These are phyloP conservation scores for Zea luxurians DNA, from an alignment of 176 grass and related monocot genomes.

Conservation along the genomic window DNA sequence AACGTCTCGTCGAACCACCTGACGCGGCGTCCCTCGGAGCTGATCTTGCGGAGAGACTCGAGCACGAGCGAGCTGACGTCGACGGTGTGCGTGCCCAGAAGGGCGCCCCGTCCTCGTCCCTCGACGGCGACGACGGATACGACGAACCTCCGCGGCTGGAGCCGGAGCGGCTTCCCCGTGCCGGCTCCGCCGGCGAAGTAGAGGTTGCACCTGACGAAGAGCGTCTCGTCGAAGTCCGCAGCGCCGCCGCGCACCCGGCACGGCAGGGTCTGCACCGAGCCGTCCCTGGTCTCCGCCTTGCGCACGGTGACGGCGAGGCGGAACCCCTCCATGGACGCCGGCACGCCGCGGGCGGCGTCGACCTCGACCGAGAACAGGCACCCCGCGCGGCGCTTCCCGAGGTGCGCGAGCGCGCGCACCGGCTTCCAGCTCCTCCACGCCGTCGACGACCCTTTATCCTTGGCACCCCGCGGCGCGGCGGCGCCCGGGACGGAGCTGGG, in stretches of 20 bases:
- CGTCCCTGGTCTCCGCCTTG: constrained; percentile 68
- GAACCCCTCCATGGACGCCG: constrained; percentile 52
- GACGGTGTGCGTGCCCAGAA: constrained; percentile 52
- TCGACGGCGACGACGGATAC: constrained; percentile 57
- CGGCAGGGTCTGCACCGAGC: constrained; percentile 72
- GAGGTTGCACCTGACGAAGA: constrained; percentile 73
- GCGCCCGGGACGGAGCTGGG: not conserved
- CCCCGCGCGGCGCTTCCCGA: constrained; percentile 62
- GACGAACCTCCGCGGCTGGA: constrained; percentile 67
- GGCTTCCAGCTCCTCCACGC: constrained; percentile 66
- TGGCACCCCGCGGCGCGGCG: not conserved
- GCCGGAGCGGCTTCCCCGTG: constrained; percentile 63
- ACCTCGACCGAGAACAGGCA: constrained; percentile 84
- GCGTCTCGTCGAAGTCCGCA: constrained; percentile 76
- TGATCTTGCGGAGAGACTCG: constrained; percentile 53
- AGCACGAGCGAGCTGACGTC: constrained; percentile 77
- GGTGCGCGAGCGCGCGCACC: constrained; percentile 64
- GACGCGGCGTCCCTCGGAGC: constrained; percentile 59
- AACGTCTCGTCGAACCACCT: constrained; percentile 58
- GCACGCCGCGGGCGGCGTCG: constrained; percentile 43
- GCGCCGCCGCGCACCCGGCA: constrained; percentile 44
- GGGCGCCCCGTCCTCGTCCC: constrained; percentile 37
- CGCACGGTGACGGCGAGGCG: constrained; percentile 67
- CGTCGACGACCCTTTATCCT: not conserved
- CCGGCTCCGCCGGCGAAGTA: constrained; percentile 64